These are phyloP conservation scores for Herpetomonas samuelpessoai DNA, from an alignment of 208 protist genomes.

Conservation along the genomic window DNA sequence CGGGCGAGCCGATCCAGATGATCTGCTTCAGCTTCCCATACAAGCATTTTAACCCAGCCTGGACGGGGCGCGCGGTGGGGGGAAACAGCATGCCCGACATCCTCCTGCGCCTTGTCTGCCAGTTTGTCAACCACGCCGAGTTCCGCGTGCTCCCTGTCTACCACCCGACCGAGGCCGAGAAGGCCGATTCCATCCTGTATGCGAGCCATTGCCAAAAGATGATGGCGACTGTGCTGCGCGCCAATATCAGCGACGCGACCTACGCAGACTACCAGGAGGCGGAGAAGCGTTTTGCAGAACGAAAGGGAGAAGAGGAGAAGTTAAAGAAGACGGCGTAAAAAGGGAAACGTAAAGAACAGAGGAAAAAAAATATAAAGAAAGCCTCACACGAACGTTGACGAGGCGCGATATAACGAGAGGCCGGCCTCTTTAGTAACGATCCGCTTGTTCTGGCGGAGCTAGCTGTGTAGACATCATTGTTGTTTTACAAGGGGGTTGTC, in stretches of 20 bases:
- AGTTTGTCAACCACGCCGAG: conserved; percentile 87
- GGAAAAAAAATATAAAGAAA: too few relatives aligned
- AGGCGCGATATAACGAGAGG: too few relatives aligned
- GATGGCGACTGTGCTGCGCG: conserved; percentile 71
- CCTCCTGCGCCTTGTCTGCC: conserved; percentile 62
- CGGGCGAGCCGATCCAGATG: conserved; percentile 85
- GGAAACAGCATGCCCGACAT: conserved; percentile 69
- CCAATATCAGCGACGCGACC: conserved; percentile 59
- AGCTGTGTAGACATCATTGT: too few relatives aligned
- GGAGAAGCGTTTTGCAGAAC: too few relatives aligned
- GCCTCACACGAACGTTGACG: too few relatives aligned
- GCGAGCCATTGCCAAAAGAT: conserved; percentile 82
- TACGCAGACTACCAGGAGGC: conserved; percentile 58
- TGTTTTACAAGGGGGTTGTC: too few relatives aligned
- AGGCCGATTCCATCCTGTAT: conserved; percentile 62
- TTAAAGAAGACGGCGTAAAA: conserved; percentile 19
- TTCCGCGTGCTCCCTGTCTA: conserved; percentile 83
- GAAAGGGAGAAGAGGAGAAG: too few relatives aligned
- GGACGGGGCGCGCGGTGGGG: conserved; percentile 68
- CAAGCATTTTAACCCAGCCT: conserved; percentile 86
- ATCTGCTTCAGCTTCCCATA: conserved; percentile 83
- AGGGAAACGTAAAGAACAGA: neutral
- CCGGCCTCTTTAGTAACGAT: too few relatives aligned
- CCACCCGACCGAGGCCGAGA: conserved; percentile 79
- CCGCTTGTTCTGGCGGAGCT: too few relatives aligned